Evolutionary conservation across 164 flowering plant species (phyloP).

Genomic region (Stephania japonica): DNA sequence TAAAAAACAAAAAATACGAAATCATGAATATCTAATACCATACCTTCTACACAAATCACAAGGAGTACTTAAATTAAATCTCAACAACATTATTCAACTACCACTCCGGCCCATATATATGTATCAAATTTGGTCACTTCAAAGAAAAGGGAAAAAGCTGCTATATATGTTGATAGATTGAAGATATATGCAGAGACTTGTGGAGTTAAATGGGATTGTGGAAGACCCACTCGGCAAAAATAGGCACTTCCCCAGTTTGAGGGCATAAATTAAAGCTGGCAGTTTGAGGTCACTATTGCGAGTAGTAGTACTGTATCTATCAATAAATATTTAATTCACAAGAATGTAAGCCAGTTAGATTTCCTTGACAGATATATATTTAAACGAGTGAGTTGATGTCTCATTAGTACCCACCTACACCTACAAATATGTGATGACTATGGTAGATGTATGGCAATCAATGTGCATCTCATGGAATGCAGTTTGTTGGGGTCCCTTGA

Average conservation of each 20-base stretch:
- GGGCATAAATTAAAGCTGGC: neutral
- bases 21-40: no score
- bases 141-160: neutral
- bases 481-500: neutral
- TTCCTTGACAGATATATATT: neutral
- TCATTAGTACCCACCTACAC: neutral
- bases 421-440: neutral
- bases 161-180: neutral
- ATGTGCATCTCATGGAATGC: neutral
- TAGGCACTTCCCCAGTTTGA: neutral
- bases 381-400: neutral
- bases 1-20: neutral
- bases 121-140: neutral
- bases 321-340: neutral
- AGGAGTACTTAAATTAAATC: no score
- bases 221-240: neutral
- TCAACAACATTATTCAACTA: neutral
- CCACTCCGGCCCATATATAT: neutral
- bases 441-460: neutral
- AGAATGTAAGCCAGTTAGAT: neutral
- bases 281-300: neutral
- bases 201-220: neutral
- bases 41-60: neutral
- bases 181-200: neutral
- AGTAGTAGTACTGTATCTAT: no score